A percentile compares a stretch with the other conserved stretches of the same genome.
phyloP scores from a whole-genome alignment of 768 basidiomycete species.

The Tylopilus cervinicoccineus region DNA sequence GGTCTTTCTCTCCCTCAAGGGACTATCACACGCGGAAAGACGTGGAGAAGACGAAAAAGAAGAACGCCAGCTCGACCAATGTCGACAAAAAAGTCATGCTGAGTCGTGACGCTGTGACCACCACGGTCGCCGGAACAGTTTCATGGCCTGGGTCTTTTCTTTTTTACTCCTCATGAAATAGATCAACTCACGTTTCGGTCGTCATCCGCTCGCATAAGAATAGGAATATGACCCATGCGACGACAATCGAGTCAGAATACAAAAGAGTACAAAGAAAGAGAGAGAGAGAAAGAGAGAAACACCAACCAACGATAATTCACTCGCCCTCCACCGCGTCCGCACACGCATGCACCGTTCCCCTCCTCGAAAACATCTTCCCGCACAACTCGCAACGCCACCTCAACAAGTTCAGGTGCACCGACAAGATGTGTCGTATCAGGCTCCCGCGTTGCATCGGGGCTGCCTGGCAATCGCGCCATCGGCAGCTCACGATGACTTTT shows the following conservation, averaged over 20 bases:
- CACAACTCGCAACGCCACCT: constrained; percentile 14
- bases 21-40: not conserved
- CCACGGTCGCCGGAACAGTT: too few species aligned
- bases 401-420: constrained; percentile 14
- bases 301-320: not conserved
- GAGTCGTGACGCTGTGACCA: not conserved
- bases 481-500: constrained; percentile 7
- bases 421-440: constrained; percentile 16
- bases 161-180: too few species aligned
- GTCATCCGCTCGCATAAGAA: not conserved
- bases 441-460: constrained; percentile 20
- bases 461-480: constrained; percentile 11
- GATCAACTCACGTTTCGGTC: too few species aligned
- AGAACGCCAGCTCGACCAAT: not conserved
- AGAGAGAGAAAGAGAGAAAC: not conserved
- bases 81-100: not conserved
- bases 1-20: not conserved
- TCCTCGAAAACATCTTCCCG: constrained; percentile 15
- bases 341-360: constrained; percentile 13
- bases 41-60: not conserved
- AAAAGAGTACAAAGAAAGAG: too few species aligned
- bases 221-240: not conserved
- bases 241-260: not conserved
- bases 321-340: not conserved
- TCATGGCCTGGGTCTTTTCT: not conserved